Conservation (phyloP, 2,329 filamentous ascomycete genomes). For the Neonectria punicea region DNA sequence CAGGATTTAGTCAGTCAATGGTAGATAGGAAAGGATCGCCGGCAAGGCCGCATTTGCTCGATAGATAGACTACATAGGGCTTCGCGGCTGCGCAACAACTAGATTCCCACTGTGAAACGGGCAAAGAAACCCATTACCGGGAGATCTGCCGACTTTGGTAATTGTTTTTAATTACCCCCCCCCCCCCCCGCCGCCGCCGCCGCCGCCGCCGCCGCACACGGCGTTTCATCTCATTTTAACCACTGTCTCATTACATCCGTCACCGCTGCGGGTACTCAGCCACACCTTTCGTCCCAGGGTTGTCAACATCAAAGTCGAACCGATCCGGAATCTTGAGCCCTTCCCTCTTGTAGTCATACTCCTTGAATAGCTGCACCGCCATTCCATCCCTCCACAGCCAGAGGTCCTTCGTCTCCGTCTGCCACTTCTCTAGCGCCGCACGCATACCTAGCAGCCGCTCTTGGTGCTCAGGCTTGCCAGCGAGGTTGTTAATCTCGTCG, state of each 20-base stretch:
- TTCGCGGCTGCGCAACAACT: too few relatives aligned
- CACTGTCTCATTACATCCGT: constrained; percentile 14
- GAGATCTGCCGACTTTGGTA: too few relatives aligned
- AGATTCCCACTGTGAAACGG: too few relatives aligned
- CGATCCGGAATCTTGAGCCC: constrained; percentile 44
- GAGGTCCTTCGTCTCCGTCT: constrained; percentile 41
- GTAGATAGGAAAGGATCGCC: too few relatives aligned
- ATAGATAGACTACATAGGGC: too few relatives aligned
- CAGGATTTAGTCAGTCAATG: too few relatives aligned
- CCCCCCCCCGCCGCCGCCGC: not conserved
- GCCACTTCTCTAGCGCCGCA: constrained; percentile 42
- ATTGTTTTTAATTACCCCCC: too few relatives aligned
- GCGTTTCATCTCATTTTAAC: constrained; percentile 6
- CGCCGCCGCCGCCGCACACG: not conserved
- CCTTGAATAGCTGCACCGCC: constrained; percentile 33
- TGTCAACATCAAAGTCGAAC: constrained; percentile 42
- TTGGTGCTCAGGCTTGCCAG: constrained; percentile 38
- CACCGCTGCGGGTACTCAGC: constrained; percentile 20
- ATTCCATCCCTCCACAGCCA: constrained; percentile 46
- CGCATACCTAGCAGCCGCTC: constrained; percentile 47
- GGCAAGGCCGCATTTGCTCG: too few relatives aligned
- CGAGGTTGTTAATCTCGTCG: constrained; percentile 56
- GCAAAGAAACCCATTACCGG: too few relatives aligned
- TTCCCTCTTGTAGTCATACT: constrained; percentile 36
- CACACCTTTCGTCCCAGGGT: constrained; percentile 28